Percentiles rank a stretch among this genome's conserved stretches.
Conservation (phyloP, 176 grass and related monocot species). For the Oryza officinalis region DNA sequence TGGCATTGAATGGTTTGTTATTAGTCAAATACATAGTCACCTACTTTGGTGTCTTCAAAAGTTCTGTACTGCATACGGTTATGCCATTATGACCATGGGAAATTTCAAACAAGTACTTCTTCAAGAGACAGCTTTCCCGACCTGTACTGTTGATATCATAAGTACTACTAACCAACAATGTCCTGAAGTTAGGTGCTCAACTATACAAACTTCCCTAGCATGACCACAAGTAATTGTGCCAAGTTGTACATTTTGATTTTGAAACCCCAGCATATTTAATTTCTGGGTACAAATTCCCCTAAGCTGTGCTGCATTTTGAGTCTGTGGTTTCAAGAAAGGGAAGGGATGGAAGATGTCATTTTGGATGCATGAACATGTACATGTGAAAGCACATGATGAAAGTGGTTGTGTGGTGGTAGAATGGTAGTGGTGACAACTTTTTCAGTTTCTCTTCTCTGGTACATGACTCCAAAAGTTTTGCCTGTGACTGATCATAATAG, state of each 20-base stretch:
- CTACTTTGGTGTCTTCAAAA: background rate
- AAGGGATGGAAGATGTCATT: background rate
- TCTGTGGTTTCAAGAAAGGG: background rate
- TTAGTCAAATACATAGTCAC: background rate
- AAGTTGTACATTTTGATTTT: slow-evolving; percentile 2
- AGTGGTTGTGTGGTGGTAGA: background rate
- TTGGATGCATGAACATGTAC: background rate
- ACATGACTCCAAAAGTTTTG: background rate
- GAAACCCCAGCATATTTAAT: background rate
- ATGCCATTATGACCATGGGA: background rate
- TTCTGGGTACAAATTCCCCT: background rate
- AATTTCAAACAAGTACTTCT: background rate
- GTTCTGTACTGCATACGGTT: background rate
- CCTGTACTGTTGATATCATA: background rate
- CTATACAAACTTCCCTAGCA: background rate
- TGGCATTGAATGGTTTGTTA: background rate
- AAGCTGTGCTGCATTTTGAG: background rate
- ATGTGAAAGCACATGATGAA: slow-evolving; percentile 12
- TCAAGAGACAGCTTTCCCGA: background rate
- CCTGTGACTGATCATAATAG: slow-evolving; percentile 3
- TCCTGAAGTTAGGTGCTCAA: slow-evolving; percentile 4
- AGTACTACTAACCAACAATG: slow-evolving; percentile 4
- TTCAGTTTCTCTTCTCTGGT: background rate
- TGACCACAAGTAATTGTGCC: background rate
- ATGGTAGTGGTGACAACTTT: slow-evolving; percentile 12